These are phyloP conservation scores for Conticribra guillardii DNA, from an alignment of 108 stramenopile genomes.

Conservation along the genomic window DNA sequence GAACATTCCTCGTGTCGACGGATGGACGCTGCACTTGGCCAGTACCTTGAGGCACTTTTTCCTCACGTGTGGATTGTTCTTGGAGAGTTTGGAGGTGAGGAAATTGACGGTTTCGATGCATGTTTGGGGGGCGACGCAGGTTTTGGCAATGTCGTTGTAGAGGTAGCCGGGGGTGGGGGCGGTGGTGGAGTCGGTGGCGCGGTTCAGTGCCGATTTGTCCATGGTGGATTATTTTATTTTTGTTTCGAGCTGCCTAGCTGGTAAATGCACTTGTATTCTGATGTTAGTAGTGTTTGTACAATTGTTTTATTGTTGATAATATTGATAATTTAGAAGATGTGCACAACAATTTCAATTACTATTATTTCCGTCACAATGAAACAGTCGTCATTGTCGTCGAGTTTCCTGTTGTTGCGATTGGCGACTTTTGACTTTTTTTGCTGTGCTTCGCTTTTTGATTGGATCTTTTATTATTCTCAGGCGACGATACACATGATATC, in stretches of 20 bases:
- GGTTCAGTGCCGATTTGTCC: constrained; percentile 61
- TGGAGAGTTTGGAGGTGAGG: constrained; percentile 75
- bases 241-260: background rate
- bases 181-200: constrained; percentile 89
- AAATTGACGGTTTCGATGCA: constrained; percentile 79
- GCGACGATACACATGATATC: constrained; percentile 1
- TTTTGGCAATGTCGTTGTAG: constrained; percentile 95
- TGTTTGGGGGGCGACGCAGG: constrained; percentile 72
- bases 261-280: background rate
- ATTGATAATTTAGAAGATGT: too few species aligned
- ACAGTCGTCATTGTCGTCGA: too few species aligned
- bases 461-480: too few species aligned
- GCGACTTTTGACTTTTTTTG: background rate
- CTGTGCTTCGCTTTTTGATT: background rate
- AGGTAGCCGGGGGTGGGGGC: constrained; percentile 97
- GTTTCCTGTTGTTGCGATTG: background rate
- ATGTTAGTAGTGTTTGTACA: background rate
- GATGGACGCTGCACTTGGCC: constrained; percentile 63
- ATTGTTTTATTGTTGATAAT: too few species aligned
- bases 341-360: too few species aligned
- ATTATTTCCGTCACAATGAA: too few species aligned
- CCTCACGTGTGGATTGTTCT: constrained; percentile 92
- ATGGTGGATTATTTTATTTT: constrained; percentile 3
- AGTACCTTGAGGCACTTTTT: constrained; percentile 88
- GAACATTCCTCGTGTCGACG: constrained; percentile 73